Base-by-base conservation (phyloP, 257 asterid species). In the Petunia axillaris region DNA sequence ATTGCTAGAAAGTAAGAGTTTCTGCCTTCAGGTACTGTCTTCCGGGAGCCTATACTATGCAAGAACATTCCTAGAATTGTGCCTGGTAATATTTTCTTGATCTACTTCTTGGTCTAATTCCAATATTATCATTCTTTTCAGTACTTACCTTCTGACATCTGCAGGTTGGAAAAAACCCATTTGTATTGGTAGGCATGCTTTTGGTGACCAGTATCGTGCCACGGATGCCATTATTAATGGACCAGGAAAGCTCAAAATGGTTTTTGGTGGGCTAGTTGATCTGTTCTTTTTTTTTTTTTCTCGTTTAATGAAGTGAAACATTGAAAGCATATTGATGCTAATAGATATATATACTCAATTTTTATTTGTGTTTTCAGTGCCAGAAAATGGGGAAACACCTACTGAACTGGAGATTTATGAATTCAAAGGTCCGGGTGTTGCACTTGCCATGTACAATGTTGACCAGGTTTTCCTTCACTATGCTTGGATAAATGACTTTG, bases 91-190 rank as follows among this genome's bases (percentile, higher is more conserved):
- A 40, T 77, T 40, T 62, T 74, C 78, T 77, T 75, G 64, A 80
- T 77, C 79, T 71, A 52, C 64, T 75, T 58, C 55, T 76, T 80
- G 70, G 77, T 84, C 73, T 37, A 73, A 67, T 59, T 79, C 79
- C 79, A 74, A 60, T 80, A 55, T 78, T 67, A 73, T 73, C 73
- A 40, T 77, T 75, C 36, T 39, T 65, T 25, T 62, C 54, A 54
- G 82, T 50, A 52, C 15, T 11, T 82, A 75, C 58, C 68, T 52
- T 81, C 55, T 81, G 55, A 54, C 57, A 67, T 77, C 78, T 85
- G 81, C 87, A 94, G 98, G 98, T 81, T 94, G 98, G 98, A 93
- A 87, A 83, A 89, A 92, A 88, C 97, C 97, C 86, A 94, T 94
- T 78, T 94, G 98, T 74, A 93, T 94, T 64, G 97, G 98, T 57